Base-by-base conservation (phyloP, 2,329 filamentous ascomycete species). In the Cercospora beticola region DNA sequence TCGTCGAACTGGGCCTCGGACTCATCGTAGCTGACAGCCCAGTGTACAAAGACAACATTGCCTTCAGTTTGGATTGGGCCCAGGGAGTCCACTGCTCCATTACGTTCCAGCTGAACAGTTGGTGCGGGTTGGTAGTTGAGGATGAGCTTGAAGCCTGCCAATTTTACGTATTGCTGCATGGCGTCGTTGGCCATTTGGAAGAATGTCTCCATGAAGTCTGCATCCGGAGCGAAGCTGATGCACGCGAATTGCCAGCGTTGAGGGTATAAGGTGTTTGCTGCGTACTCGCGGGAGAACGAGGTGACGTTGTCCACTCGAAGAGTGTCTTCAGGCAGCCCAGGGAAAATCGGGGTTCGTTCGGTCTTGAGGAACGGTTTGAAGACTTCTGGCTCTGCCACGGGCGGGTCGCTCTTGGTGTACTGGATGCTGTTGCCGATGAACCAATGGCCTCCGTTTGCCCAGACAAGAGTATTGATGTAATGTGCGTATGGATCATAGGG, bases 391-490 rank as follows among this genome's bases (percentile, higher is more conserved):
- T 61, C 62, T 1, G 65, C 14, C 6, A 64, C 65, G 4, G 70
- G 67, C 21, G 72, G 72, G 36, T 73, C 63, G 59, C 66, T 70
- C 40, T 73, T 70, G 28, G 74, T 73, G 46, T 75, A 76, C 36
- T 76, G 73, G 54, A 74, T 70, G 64, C 72, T 73, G 65, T 73
- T 75, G 52, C 68, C 72, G 31, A 74, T 72, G 62, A 73, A 67
- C 72, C 72, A 74, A 33, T 65, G 18, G n/a, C 64, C 66, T 14
- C 68, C 57, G 49, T 69, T 69, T 12, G 61, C 64, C 14, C 72
- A 62, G 23, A 73, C 68, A 2, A 73, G 57, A 8, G 68, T 71
- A 60, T 67, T 70, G 70, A 73, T 73, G 54, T 69, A 72, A 23
- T 73, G 71, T 3, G 68, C 68, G 40, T 73, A 73, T 5, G 66